phyloP scores from a whole-genome alignment of 352 stramenopile species.

The Globisporangium lucens region DNA sequence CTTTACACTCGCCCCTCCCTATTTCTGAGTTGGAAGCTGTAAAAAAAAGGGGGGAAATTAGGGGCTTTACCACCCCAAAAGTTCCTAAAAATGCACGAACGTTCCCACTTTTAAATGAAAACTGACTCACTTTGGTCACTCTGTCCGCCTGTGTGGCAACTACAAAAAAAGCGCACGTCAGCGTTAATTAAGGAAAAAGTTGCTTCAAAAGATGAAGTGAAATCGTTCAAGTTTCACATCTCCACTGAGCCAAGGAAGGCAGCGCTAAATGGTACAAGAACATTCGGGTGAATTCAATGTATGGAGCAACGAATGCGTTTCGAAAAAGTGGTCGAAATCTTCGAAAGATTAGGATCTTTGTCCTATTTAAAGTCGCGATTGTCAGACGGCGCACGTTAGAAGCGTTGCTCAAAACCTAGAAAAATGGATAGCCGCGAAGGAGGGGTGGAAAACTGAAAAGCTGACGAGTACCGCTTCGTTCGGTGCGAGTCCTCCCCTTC shows the following conservation, averaged over 20 bases:
- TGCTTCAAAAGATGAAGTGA: not conserved
- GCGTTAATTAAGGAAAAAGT: not conserved
- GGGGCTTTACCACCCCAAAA: not conserved
- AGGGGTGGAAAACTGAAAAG: not conserved
- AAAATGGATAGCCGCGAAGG: not conserved
- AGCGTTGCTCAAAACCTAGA: not conserved
- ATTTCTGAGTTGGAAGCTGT: not conserved
- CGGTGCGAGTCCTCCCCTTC: not conserved
- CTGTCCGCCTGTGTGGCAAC: not conserved
- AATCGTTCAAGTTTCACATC: not conserved
- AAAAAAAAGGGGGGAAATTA: not conserved
- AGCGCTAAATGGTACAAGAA: not conserved
- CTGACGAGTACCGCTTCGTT: not conserved
- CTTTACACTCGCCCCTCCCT: not conserved
- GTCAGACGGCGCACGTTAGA: not conserved
- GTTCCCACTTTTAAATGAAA: not conserved
- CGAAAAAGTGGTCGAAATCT: not conserved
- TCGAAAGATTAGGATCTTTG: not conserved
- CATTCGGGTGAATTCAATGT: not conserved
- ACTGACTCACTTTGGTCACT: not conserved
- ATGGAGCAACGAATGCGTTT: not conserved
- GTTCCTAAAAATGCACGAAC: not conserved
- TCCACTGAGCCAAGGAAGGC: not conserved
- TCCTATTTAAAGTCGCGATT: not conserved
- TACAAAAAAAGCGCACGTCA: not conserved